These are phyloP conservation scores for Aspergillus kassunensis DNA, from an alignment of 495 filamentous ascomycete genomes.

Conservation along the genomic window DNA sequence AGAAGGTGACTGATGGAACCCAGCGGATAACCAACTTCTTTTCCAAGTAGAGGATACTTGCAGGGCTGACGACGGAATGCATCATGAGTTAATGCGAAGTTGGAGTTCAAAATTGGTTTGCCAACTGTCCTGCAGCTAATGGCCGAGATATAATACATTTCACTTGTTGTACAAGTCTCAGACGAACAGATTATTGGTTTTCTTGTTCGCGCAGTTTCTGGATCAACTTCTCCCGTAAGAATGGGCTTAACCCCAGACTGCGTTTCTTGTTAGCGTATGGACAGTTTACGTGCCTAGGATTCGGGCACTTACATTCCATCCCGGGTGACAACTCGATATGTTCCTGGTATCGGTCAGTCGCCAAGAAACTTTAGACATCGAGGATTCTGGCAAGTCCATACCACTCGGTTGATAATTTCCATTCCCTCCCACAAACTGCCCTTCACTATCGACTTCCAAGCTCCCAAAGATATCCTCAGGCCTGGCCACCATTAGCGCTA, in stretches of 20 bases:
- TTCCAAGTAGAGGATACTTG: constrained; percentile 49
- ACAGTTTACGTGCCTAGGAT: not conserved
- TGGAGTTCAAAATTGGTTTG: not conserved
- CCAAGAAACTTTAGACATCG: not conserved
- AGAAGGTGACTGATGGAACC: constrained; percentile 55
- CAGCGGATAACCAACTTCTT: constrained; percentile 88
- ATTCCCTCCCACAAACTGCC: constrained; percentile 60
- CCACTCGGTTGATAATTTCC: constrained; percentile 60
- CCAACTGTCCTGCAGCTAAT: constrained; percentile 19
- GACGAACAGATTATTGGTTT: constrained; percentile 4
- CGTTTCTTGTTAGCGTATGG: constrained; percentile 14
- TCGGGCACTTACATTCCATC: constrained; percentile 54
- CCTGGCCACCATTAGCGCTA: constrained; percentile 23
- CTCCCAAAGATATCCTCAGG: constrained; percentile 93
- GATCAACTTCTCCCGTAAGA: constrained; percentile 53
- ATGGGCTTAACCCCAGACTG: constrained; percentile 54
- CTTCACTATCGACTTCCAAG: constrained; percentile 73
- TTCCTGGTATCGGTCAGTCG: constrained; percentile 30
- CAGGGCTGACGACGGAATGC: not conserved
- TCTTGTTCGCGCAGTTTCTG: constrained; percentile 41
- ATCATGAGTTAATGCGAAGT: not conserved
- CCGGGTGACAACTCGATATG: constrained; percentile 54
- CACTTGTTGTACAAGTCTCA: constrained; percentile 16
- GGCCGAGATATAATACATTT: constrained; percentile 9
- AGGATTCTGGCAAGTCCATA: constrained; percentile 19